Evolutionary conservation across 2,329 filamentous ascomycete genomes (phyloP).

Genomic region (Metarhizium humberi): DNA sequence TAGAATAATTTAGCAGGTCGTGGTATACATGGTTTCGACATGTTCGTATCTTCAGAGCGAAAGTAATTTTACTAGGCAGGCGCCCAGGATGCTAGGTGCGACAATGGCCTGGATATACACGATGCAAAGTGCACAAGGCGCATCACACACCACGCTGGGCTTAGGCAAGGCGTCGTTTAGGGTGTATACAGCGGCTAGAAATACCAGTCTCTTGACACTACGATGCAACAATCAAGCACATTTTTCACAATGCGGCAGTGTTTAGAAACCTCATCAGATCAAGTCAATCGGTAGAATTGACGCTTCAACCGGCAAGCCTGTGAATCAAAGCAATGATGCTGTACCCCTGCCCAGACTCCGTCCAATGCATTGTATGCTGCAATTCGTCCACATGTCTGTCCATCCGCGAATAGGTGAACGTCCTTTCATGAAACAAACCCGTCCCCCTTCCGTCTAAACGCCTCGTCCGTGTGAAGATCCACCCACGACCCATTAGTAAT

Average conservation of each 20-base stretch:
- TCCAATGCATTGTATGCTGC: conserved; percentile 2
- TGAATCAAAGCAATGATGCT: neutral
- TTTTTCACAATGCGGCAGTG: neutral
- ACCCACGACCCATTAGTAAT: neutral
- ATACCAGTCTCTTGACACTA: no score
- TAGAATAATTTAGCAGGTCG: no score
- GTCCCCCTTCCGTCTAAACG: neutral
- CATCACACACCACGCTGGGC: no score
- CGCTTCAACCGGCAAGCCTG: neutral
- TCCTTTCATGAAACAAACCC: neutral
- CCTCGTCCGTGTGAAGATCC: neutral
- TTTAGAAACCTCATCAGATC: neutral
- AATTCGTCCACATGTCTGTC: neutral
- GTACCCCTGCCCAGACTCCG: neutral
- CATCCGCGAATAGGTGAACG: neutral
- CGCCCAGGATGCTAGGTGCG: no score
- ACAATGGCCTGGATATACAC: no score
- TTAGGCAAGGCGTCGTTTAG: no score
- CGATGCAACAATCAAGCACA: no score
- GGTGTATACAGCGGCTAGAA: no score
- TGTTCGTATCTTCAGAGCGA: no score
- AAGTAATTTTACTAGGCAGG: no score
- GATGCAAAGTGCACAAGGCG: no score
- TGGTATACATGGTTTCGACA: no score
- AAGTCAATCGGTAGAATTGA: neutral